Evolutionary conservation across 805 yeast species (phyloP).

Genomic region (Wickerhamomyces bisporus): DNA sequence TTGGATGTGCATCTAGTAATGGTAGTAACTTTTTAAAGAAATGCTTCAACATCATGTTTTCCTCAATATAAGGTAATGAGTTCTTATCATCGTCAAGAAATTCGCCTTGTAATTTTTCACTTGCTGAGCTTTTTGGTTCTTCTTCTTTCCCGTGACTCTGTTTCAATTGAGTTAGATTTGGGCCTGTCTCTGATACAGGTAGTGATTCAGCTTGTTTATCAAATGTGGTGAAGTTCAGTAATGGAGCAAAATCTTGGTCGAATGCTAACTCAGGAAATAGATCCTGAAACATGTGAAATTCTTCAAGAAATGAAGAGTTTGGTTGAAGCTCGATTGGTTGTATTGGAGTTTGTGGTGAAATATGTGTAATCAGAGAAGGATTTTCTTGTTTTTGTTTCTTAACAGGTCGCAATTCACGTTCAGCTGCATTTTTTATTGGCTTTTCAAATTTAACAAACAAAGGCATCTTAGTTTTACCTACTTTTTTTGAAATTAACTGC

Average conservation of each 20-base stretch:
- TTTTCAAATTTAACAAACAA: background rate
- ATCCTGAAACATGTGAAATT: constrained; percentile 23
- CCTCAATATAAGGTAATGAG: constrained; percentile 37
- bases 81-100: background rate
- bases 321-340: background rate
- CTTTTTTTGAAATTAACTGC: background rate
- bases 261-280: constrained; percentile 19
- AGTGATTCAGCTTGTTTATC: no score
- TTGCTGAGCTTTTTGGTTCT: no score
- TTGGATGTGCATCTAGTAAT: constrained; percentile 53
- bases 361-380: background rate
- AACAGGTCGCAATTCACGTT: no score
- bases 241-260: constrained; percentile 13
- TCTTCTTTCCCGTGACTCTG: no score
- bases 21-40: constrained; percentile 50
- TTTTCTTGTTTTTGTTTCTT: background rate
- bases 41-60: constrained; percentile 49
- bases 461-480: background rate
- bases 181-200: no score
- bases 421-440: background rate
- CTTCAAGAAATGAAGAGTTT: constrained; percentile 15
- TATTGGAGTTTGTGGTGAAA: no score
- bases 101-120: background rate
- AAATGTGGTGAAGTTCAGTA: constrained; percentile 5
- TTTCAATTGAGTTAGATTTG: no score